These are phyloP conservation scores for Ceratocystis destructans DNA, from an alignment of 2,329 filamentous ascomycete genomes.

Conservation along the genomic window DNA sequence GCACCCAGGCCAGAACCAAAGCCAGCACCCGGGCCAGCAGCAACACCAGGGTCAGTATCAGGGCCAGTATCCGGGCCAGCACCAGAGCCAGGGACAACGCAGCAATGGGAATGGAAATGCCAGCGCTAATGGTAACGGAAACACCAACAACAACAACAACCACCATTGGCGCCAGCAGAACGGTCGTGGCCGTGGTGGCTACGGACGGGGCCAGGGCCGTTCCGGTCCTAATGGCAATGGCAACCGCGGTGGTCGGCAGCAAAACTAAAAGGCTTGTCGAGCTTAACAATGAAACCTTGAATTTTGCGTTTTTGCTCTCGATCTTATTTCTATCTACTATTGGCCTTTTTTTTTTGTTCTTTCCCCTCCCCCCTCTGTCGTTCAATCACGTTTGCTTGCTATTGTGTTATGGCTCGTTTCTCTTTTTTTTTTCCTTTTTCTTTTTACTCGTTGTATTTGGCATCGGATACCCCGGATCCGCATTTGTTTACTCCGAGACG, in stretches of 20 bases:
- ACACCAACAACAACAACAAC: constrained; percentile 10
- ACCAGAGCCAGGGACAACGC: background rate
- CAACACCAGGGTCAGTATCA: constrained; percentile 2
- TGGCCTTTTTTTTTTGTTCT: constrained; percentile 2
- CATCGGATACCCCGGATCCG: constrained; percentile 7
- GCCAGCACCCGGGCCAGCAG: background rate
- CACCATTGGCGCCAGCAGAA: constrained; percentile 16
- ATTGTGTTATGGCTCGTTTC: background rate
- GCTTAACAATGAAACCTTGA: background rate
- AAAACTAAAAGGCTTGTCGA: constrained; percentile 6
- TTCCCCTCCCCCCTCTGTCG: background rate
- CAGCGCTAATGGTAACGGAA: background rate
- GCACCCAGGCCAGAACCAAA: background rate
- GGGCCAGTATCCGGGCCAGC: no score
- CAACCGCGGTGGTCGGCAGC: constrained; percentile 17
- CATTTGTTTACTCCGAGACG: background rate
- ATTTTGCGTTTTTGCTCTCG: background rate
- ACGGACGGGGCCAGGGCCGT: constrained; percentile 23
- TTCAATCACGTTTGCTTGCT: background rate
- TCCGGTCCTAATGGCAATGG: constrained; percentile 21
- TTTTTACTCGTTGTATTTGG: background rate
- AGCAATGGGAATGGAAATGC: background rate
- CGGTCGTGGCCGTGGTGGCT: constrained; percentile 21
- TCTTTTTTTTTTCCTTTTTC: background rate
- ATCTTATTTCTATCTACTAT: constrained; percentile 6